These are phyloP conservation scores for Chalciporus sp. DNA, from an alignment of 1,284 basidiomycete genomes.

Conservation along the genomic window DNA sequence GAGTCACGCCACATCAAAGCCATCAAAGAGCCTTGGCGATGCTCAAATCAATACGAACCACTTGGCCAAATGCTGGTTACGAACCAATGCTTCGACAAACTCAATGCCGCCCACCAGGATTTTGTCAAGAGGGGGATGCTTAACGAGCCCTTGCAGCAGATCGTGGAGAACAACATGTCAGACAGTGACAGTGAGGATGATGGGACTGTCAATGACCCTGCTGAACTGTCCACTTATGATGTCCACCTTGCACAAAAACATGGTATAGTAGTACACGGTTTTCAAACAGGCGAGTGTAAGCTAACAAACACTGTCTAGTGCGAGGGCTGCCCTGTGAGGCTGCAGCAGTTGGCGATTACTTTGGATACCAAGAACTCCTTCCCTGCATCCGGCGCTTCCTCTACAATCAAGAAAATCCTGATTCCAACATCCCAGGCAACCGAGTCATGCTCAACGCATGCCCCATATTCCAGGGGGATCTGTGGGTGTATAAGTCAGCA, in stretches of 20 bases:
- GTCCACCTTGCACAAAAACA: not conserved
- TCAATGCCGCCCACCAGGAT: not conserved
- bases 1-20: too few species aligned
- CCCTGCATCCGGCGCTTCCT: too few species aligned
- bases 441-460: not conserved
- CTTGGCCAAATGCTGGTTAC: slow-evolving; percentile 17
- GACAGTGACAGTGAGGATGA: not conserved
- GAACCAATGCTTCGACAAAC: too few species aligned
- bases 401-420: too few species aligned
- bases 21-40: slow-evolving; percentile 22
- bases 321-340: too few species aligned
- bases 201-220: not conserved
- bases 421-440: not conserved
- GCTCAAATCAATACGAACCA: slow-evolving; percentile 20
- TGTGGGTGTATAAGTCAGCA: slow-evolving; percentile 33
- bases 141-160: too few species aligned
- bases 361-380: too few species aligned
- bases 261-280: not conserved
- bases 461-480: slow-evolving; percentile 6
- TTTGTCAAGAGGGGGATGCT: slow-evolving; percentile 1
- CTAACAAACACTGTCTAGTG: too few species aligned
- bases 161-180: too few species aligned
- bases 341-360: too few species aligned
- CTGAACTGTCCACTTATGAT: not conserved
- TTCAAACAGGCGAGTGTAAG: not conserved